Percentiles rank a stretch among this genome's conserved stretches.
Conservation (phyloP, 2,329 filamentous ascomycete species). For the Pseudogymnoascus sp. region DNA sequence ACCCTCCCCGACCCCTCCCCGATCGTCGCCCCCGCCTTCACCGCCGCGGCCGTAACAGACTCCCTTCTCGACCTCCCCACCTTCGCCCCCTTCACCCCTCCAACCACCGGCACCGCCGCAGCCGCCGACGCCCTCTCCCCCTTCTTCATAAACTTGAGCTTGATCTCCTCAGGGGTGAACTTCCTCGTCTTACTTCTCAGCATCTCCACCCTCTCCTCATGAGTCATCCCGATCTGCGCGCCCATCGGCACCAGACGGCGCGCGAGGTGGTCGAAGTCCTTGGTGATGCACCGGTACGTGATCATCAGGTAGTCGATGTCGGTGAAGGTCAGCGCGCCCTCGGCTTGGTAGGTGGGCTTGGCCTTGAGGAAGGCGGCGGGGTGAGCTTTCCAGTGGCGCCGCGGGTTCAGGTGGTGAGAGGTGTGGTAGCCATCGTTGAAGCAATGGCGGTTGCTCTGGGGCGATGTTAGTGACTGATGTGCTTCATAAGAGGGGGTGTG, state of each 20-base stretch:
- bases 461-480: constrained; percentile 14
- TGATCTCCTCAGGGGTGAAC: constrained; percentile 59
- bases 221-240: constrained; percentile 56
- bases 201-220: constrained; percentile 54
- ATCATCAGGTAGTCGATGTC: constrained; percentile 77
- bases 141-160: constrained; percentile 39
- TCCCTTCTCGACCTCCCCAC: neutral
- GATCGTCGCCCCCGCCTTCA: neutral
- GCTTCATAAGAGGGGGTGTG: neutral
- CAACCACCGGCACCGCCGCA: neutral
- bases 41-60: neutral
- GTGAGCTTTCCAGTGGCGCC: constrained; percentile 74
- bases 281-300: constrained; percentile 56
- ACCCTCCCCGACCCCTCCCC: neutral
- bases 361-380: constrained; percentile 63
- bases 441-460: constrained; percentile 68
- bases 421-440: constrained; percentile 81
- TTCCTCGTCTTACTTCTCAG: constrained; percentile 54
- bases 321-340: constrained; percentile 67
- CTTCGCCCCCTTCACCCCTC: neutral
- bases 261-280: constrained; percentile 64
- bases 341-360: constrained; percentile 56
- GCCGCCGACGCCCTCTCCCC: neutral
- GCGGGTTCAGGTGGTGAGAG: constrained; percentile 69
- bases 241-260: constrained; percentile 66